These are phyloP conservation scores for sunflower (Helianthus annuus) DNA, from an alignment of 129 eudicot genomes.

Conservation along the genomic window HanXRQr2.0-SUNRISE NC_035445.2:149475853-149476352, in stretches of 20 bases:
- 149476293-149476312: conserved; percentile 11
- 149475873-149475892: too few species aligned
- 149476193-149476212: conserved; percentile 14
- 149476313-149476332: conserved; percentile 20
- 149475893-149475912: too few species aligned
- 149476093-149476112: conserved; percentile 26
- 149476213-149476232: conserved; percentile 24
- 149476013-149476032: background rate
- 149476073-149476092: conserved; percentile 14
- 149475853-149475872: too few species aligned
- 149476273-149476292: conserved; percentile 23
- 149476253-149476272: conserved; percentile 25
- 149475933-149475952: too few species aligned
- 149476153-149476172: conserved; percentile 13
- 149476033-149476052: background rate
- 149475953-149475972: too few species aligned
- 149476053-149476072: conserved; percentile 4
- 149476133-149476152: conserved; percentile 24
- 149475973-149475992: too few species aligned
- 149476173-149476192: conserved; percentile 22
- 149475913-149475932: too few species aligned
- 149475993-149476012: too few species aligned
- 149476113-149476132: conserved; percentile 27
- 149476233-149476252: conserved; percentile 25
- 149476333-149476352: conserved; percentile 27